phyloP scores from a whole-genome alignment of 1,284 basidiomycete genomes.

The Singerocomus inundabilis region DNA sequence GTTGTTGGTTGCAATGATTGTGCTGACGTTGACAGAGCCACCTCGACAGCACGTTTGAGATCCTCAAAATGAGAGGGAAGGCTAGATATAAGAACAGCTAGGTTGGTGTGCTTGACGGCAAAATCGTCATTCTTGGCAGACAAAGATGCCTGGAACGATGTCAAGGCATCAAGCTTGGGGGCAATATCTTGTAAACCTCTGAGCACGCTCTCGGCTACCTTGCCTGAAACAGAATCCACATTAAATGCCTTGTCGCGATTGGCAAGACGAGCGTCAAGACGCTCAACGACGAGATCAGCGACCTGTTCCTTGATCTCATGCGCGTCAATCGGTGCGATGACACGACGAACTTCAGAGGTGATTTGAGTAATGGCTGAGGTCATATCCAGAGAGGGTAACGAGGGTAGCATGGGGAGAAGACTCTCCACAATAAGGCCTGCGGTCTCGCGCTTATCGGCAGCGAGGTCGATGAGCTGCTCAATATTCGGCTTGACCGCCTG shows the following conservation, averaged over 20 bases:
- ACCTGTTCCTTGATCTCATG: slow-evolving; percentile 84
- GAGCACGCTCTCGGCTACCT: slow-evolving; percentile 53
- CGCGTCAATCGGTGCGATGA: slow-evolving; percentile 72
- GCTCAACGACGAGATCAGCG: slow-evolving; percentile 79
- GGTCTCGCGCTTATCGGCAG: slow-evolving; percentile 82
- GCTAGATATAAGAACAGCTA: slow-evolving; percentile 39
- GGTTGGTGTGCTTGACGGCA: slow-evolving; percentile 33
- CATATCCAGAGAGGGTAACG: slow-evolving; percentile 48
- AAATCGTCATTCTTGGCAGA: slow-evolving; percentile 39
- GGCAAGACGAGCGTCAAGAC: slow-evolving; percentile 73
- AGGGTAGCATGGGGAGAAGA: slow-evolving; percentile 64
- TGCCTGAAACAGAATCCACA: slow-evolving; percentile 55
- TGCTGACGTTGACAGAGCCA: not conserved
- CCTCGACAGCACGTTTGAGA: slow-evolving; percentile 41
- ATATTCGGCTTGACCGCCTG: slow-evolving; percentile 87
- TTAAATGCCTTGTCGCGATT: slow-evolving; percentile 71
- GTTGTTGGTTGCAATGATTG: slow-evolving; percentile 21
- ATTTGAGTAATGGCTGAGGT: slow-evolving; percentile 56
- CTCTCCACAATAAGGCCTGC: slow-evolving; percentile 74
- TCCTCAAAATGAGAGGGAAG: slow-evolving; percentile 43
- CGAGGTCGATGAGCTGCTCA: slow-evolving; percentile 79
- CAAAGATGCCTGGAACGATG: slow-evolving; percentile 44
- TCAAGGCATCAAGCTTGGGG: slow-evolving; percentile 40
- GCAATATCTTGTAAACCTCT: slow-evolving; percentile 44
- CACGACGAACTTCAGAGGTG: slow-evolving; percentile 62